Base-by-base conservation (phyloP, 148 eudicot genomes). In the Heliamphora exappendiculata region DNA sequence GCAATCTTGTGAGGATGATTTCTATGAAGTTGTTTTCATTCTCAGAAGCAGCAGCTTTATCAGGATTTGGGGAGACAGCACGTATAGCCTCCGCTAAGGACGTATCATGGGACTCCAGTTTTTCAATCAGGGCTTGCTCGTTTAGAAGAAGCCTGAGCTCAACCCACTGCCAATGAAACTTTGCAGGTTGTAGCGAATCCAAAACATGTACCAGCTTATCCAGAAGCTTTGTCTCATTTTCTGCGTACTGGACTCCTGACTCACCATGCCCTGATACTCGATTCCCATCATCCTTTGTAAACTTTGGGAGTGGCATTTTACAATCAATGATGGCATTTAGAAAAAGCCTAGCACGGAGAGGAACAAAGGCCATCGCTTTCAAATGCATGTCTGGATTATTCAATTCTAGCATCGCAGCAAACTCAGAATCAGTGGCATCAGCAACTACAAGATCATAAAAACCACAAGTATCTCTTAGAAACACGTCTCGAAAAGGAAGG, bases 121-220 rank as follows among this genome's bases (percentile, higher is more conserved):
- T 93, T 77, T 85, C 93, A 51, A 85, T 78, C 11, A 93, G 82
- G 63, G 89, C 91, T 80, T 89, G 97, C 81, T 96, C 99, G 69
- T 91, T 89, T 64, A 93, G 76, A 41, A 96, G 87, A 70, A 96
- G 90, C 86, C 94, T 85, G 59, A 96, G 90, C 84, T 96, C 98
- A 68, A 96, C 88, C 99, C 99, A 96, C 81, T 96, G 99, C 99
- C 99, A 96, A 83, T 96, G 98, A 81, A 96, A 93, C 75, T 89
- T 96, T 5, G 99, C 98, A 75, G 96, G 97, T 79, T 96, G 99
- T 86, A 96, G 80, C 12, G 86, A 82, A 83, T 96, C 96, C 57
- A 96, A 83, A 82, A 90, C 85, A 82, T 91, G 81, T 55, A 90
- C 92, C 74, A 93, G 87, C 82, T 85, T 88, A 72, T 91, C 88